phyloP scores from a whole-genome alignment of 2,329 filamentous ascomycete genomes.

The Verticillium klebahnii region DNA sequence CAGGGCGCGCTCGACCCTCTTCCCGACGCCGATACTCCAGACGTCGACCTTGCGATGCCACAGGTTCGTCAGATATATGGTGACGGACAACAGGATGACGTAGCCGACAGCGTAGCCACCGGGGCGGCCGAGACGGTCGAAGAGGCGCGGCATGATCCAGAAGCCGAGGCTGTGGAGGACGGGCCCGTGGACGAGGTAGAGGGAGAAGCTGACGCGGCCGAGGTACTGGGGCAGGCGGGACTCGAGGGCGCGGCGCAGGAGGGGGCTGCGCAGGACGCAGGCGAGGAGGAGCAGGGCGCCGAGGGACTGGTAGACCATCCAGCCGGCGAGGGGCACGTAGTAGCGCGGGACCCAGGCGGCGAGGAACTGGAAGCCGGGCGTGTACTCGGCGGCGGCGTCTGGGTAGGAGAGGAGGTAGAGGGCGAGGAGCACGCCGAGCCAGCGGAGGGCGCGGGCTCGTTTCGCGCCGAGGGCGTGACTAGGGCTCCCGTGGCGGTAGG shows the following conservation, averaged over 20 bases:
- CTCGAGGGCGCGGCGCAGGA: constrained; percentile 24
- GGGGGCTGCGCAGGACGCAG: constrained; percentile 27
- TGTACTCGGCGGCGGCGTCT: constrained; percentile 31
- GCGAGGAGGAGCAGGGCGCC: constrained; percentile 30
- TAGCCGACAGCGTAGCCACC: constrained; percentile 27
- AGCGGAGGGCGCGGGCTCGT: constrained; percentile 15
- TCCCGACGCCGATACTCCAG: constrained; percentile 32
- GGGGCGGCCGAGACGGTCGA: constrained; percentile 26
- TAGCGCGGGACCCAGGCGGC: constrained; percentile 28
- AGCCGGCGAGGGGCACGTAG: constrained; percentile 28
- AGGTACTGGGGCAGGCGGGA: constrained; percentile 28
- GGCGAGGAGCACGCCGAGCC: constrained; percentile 22
- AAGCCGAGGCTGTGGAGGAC: constrained; percentile 21
- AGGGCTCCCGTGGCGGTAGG: background rate
- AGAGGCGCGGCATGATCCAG: constrained; percentile 32
- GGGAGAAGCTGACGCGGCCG: constrained; percentile 33
- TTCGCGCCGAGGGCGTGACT: too few species aligned
- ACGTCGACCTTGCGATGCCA: constrained; percentile 30
- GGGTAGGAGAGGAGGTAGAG: constrained; percentile 35
- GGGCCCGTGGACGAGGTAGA: constrained; percentile 33
- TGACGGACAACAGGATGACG: constrained; percentile 21
- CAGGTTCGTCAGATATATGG: constrained; percentile 28
- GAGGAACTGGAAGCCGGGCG: constrained; percentile 29
- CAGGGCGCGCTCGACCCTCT: constrained; percentile 27
- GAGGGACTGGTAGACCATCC: constrained; percentile 34